phyloP scores from a whole-genome alignment of 805 yeast genomes.

The Komagataella mondaviorum region DNA sequence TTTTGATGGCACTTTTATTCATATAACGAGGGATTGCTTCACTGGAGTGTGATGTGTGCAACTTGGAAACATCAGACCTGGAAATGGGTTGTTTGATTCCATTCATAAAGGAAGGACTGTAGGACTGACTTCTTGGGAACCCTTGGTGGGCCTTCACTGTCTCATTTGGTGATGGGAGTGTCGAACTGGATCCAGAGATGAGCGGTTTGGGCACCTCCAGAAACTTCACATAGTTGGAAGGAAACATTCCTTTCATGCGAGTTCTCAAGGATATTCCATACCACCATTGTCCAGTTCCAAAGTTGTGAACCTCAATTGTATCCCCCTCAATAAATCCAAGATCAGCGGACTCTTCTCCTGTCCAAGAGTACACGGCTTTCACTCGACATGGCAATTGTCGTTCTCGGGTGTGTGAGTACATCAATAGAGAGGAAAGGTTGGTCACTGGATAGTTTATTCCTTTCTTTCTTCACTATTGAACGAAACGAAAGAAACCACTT shows the following conservation, averaged over 20 bases:
- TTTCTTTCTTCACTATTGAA: not conserved
- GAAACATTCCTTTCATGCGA: slow-evolving; percentile 75
- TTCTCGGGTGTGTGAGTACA: not conserved
- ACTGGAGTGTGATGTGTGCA: not conserved
- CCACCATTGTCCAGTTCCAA: slow-evolving; percentile 90
- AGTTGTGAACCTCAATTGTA: slow-evolving; percentile 60
- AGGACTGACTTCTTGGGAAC: not conserved
- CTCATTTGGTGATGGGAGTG: not conserved
- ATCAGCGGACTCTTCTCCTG: slow-evolving; percentile 83
- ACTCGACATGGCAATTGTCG: slow-evolving; percentile 7
- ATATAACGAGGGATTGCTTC: not conserved
- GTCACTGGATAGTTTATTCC: not conserved
- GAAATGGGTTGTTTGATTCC: not conserved
- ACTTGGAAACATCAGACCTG: not conserved
- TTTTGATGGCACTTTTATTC: not conserved
- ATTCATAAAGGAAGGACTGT: not conserved
- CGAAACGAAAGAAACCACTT: not conserved
- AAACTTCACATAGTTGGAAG: slow-evolving; percentile 69
- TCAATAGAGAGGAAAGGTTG: not conserved
- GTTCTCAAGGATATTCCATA: slow-evolving; percentile 72
- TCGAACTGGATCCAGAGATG: not conserved
- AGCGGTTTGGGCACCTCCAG: slow-evolving; percentile 18
- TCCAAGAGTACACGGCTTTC: slow-evolving; percentile 78
- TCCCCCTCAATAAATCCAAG: slow-evolving; percentile 93
- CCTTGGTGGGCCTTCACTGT: not conserved